Percentiles rank a stretch among this genome's conserved stretches.
phyloP scores from a whole-genome alignment of 2,329 filamentous ascomycete genomes.

The Neopestalotiopsis sp. region DNA sequence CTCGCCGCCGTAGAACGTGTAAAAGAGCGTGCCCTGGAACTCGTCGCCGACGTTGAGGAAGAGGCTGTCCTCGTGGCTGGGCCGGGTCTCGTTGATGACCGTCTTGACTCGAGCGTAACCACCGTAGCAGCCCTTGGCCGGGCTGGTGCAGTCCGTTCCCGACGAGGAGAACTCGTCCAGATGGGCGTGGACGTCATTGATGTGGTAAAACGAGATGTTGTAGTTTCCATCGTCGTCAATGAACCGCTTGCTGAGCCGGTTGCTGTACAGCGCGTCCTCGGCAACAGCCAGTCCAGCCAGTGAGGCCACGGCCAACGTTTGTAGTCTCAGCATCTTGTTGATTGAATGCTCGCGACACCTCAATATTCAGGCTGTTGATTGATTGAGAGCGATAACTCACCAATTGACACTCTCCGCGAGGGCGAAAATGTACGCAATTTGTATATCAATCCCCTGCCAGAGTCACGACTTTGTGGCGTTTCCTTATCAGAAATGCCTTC shows the following conservation, averaged over 20 bases:
- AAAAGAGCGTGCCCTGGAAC: conserved; percentile 72
- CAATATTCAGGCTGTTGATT: background rate
- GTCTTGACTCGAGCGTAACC: conserved; percentile 70
- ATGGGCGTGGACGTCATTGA: conserved; percentile 73
- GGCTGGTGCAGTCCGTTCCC: conserved; percentile 64
- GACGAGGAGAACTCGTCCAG: conserved; percentile 66
- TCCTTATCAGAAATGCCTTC: background rate
- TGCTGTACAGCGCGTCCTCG: conserved; percentile 55
- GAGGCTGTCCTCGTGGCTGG: conserved; percentile 63
- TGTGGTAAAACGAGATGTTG: conserved; percentile 69
- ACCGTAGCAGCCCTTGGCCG: conserved; percentile 63
- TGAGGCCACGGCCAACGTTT: conserved; percentile 23
- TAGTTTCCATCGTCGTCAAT: conserved; percentile 54
- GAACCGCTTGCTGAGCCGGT: conserved; percentile 53
- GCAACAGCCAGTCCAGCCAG: conserved; percentile 28
- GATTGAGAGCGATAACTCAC: background rate
- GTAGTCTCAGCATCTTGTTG: conserved; percentile 13
- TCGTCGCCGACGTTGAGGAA: conserved; percentile 72
- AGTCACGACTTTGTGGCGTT: background rate
- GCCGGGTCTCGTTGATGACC: conserved; percentile 60
- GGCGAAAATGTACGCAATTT: background rate
- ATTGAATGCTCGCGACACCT: conserved; percentile 23
- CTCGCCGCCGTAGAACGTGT: conserved; percentile 68
- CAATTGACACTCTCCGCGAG: background rate
- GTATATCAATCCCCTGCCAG: background rate